phyloP scores from a whole-genome alignment of 208 protist species.

The Trichomonas vaginalis region DNA sequence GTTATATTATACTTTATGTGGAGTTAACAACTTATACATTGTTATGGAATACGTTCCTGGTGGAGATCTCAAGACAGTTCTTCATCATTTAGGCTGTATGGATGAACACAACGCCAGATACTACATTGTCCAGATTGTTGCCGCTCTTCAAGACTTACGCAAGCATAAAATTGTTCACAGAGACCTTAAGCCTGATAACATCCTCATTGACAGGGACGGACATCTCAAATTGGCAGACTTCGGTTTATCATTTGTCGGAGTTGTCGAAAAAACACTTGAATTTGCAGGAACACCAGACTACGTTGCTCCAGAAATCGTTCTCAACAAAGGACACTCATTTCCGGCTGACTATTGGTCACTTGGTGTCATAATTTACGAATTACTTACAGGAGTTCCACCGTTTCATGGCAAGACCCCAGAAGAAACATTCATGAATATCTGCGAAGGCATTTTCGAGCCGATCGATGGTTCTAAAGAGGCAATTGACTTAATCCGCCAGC shows the following conservation, averaged over 20 bases:
- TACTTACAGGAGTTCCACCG: background rate
- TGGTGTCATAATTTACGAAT: background rate
- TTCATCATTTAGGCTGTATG: background rate
- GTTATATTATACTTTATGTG: background rate
- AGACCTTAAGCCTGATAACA: background rate
- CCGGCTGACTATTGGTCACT: background rate
- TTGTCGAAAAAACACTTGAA: background rate
- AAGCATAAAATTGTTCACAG: background rate
- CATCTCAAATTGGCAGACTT: background rate
- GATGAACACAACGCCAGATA: background rate
- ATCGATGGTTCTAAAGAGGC: background rate
- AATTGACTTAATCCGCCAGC: background rate
- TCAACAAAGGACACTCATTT: background rate
- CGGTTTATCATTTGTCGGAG: background rate
- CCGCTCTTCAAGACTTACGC: background rate
- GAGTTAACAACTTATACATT: constrained; percentile 48
- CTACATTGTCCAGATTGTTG: background rate
- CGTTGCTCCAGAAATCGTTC: background rate
- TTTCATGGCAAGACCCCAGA: background rate
- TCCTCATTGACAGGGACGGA: background rate
- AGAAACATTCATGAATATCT: background rate
- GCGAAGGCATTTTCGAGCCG: background rate
- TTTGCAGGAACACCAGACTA: background rate
- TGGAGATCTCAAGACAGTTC: constrained; percentile 39
- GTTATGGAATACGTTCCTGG: constrained; percentile 56